These are phyloP conservation scores for Ophiostoma quercus DNA, from an alignment of 2,329 filamentous ascomycete genomes.

Conservation along the genomic window DNA sequence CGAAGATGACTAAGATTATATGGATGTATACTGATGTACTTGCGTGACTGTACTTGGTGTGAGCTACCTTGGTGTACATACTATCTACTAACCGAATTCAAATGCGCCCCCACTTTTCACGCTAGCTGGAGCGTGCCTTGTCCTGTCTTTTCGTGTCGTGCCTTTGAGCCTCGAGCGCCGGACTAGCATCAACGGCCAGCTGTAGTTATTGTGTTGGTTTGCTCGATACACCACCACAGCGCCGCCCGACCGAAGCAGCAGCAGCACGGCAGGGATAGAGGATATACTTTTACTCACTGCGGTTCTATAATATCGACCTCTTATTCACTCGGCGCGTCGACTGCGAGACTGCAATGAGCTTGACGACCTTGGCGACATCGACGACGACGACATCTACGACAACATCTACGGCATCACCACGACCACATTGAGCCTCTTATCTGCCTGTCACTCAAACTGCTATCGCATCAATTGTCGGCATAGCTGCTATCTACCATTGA, in stretches of 20 bases:
- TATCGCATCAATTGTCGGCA: not conserved
- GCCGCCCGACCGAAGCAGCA: not conserved
- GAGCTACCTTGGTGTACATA: not conserved
- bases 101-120: not conserved
- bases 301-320: not conserved
- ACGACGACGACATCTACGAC: not conserved
- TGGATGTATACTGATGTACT: not conserved
- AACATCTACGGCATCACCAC: not conserved
- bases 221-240: not conserved
- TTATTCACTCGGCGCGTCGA: not conserved
- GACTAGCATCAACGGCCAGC: not conserved
- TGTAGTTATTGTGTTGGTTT: not conserved
- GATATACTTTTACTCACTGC: too few relatives aligned
- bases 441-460: not conserved
- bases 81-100: not conserved
- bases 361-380: not conserved
- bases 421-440: not conserved
- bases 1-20: not conserved
- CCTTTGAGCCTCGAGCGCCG: not conserved
- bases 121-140: not conserved
- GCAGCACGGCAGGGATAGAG: not conserved
- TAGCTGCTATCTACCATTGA: not conserved
- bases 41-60: not conserved
- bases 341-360: not conserved
- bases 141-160: slow-evolving; percentile 7